These are phyloP conservation scores for Aegilops sharonensis DNA, from an alignment of 176 grass and related monocot species.

Conservation along the genomic window DNA sequence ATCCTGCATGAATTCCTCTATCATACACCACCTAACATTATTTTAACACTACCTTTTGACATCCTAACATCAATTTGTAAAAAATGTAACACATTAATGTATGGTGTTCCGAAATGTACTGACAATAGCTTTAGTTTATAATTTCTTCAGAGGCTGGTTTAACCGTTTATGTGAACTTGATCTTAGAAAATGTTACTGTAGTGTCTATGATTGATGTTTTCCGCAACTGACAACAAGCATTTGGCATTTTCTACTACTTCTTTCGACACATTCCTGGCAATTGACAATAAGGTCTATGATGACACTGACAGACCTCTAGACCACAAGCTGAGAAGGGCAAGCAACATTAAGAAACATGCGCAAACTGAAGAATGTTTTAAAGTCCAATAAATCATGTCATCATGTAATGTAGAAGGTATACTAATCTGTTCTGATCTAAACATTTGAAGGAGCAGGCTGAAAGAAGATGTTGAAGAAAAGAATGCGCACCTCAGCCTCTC, in stretches of 20 bases:
- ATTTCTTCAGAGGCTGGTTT: background rate
- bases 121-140: background rate
- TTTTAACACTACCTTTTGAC: background rate
- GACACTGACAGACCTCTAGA: background rate
- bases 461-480: background rate
- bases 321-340: background rate
- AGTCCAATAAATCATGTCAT: background rate
- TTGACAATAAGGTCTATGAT: background rate
- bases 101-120: background rate
- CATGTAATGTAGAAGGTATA: background rate
- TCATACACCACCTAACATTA: slow-evolving; percentile 8
- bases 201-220: background rate
- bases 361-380: background rate
- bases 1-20: background rate
- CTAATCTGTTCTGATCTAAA: background rate
- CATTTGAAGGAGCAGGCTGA: background rate
- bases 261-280: background rate
- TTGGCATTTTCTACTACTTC: background rate
- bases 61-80: background rate
- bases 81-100: background rate
- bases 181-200: background rate
- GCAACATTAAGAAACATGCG: background rate
- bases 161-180: too few relatives aligned
- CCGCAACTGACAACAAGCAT: background rate
- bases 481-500: slow-evolving; percentile 75